Evolutionary conservation across 768 basidiomycete species (phyloP), one percentile per base, ranked within the genome.

Genomic region (Coprinopsis cinerea): DNA sequence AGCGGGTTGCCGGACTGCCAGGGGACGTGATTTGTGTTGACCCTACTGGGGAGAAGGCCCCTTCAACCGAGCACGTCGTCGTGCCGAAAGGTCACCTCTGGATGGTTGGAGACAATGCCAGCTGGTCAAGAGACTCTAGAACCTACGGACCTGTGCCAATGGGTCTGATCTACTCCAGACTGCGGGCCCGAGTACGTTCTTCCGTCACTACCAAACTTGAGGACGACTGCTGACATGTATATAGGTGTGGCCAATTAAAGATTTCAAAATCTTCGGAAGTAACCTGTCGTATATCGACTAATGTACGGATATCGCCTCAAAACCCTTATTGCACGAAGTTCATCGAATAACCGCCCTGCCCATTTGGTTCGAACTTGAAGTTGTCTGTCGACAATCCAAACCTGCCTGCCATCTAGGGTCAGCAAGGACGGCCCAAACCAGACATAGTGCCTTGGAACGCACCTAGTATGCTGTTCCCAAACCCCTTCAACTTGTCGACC

Each of bases 331-430:
- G 76, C 39, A 70, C 71, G 62, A 98, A 96, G 59, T 89, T 88
- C 79, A 98, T 81, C 0, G 87, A 88, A 70, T 97, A 98, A 0
- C 95, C 92, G n/a, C 95, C 95, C 54, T 92, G 84, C 4, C 85
- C 90, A 55, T 95, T 94, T 15, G 91, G 91, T 52, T 84, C 83
- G 59, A 99, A 91, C 68, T 98, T 88, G 77, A 98, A 98, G 69
- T 95, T 98, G 62, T 98, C 85, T 0, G 94, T 97, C 13, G 87
- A 92, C 55, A 98, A 65, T 15, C 96, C 95, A 61, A 98, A 98
- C 53, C 88, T 89, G 2, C 92, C 91, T 94, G 56, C 2, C 17
- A 40, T 24, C 1, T 13, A 37, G 1, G 26, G 28, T 32, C 40
- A 18, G 23, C 13, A 23, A 34, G 28, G 20, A 37, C n/a, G 15